These are phyloP conservation scores for Xylaria telfairii DNA, from an alignment of 495 filamentous ascomycete genomes.

Conservation along the genomic window DNA sequence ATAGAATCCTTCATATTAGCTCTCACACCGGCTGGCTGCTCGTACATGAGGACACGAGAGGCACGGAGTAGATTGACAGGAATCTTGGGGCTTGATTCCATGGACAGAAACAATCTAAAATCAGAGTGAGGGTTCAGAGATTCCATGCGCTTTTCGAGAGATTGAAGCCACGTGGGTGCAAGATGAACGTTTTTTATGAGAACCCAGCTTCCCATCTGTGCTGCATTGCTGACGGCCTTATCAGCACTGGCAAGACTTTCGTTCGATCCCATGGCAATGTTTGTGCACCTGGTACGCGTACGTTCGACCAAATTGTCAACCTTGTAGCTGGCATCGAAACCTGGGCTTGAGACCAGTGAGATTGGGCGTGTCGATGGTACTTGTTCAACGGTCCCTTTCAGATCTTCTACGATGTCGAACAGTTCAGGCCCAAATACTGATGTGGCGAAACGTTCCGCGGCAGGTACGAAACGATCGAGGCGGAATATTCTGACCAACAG, in stretches of 20 bases:
- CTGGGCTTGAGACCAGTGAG: conserved; percentile 89
- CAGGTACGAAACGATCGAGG: conserved; percentile 91
- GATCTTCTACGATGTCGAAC: conserved; percentile 80
- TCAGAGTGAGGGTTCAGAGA: conserved; percentile 92
- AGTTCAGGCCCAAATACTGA: conserved; percentile 86
- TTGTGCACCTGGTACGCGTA: conserved; percentile 80
- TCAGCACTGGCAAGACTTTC: conserved; percentile 91
- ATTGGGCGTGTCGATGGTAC: conserved; percentile 86
- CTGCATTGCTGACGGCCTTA: conserved; percentile 92
- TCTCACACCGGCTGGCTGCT: conserved; percentile 93
- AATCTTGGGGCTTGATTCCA: conserved; percentile 97
- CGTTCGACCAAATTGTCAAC: conserved; percentile 92
- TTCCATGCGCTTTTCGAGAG: conserved; percentile 93
- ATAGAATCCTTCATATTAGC: conserved; percentile 99
- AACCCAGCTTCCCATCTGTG: conserved; percentile 93
- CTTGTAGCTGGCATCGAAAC: conserved; percentile 98
- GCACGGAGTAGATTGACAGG: conserved; percentile 94
- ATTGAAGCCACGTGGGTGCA: conserved; percentile 93
- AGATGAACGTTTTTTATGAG: conserved; percentile 99
- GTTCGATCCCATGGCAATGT: conserved; percentile 98
- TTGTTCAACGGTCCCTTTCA: conserved; percentile 83
- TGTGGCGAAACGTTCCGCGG: conserved; percentile 87
- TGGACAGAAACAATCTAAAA: conserved; percentile 95
- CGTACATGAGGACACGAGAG: conserved; percentile 94
- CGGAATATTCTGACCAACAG: conserved; percentile 93